phyloP scores from a whole-genome alignment of 164 flowering plant genomes.

The Kingdonia uniflora region DNA sequence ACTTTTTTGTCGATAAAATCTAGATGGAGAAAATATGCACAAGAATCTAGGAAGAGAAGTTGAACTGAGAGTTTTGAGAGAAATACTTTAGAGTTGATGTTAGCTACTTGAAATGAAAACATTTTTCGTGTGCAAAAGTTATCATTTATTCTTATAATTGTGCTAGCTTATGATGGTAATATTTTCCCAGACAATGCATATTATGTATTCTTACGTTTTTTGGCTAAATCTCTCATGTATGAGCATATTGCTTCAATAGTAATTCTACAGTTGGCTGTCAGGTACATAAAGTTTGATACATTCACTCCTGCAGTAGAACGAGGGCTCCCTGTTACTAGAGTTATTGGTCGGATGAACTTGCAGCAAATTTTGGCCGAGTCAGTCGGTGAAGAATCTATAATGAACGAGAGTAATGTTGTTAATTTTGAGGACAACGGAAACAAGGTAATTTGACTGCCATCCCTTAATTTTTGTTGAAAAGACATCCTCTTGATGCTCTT shows the following conservation, averaged over 20 bases:
- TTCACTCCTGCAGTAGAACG: constrained; percentile 92
- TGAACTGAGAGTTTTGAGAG: no score
- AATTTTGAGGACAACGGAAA: constrained; percentile 66
- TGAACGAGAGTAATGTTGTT: constrained; percentile 75
- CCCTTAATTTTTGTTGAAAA: background rate
- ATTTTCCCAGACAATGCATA: no score
- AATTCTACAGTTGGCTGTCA: constrained; percentile 23
- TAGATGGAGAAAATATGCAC: no score
- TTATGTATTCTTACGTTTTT: no score
- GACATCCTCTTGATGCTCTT: background rate
- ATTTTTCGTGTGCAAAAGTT: no score
- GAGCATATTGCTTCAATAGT: background rate
- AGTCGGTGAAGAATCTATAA: constrained; percentile 70
- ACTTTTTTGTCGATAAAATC: no score
- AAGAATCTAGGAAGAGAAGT: no score
- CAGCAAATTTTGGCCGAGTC: constrained; percentile 74
- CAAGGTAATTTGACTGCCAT: constrained; percentile 37
- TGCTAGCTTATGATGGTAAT: no score
- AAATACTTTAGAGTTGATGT: no score
- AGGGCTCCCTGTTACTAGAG: constrained; percentile 95
- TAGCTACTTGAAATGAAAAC: no score
- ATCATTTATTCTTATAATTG: no score
- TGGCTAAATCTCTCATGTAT: no score
- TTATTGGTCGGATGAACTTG: constrained; percentile 82
- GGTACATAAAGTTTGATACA: constrained; percentile 94